phyloP scores from a whole-genome alignment of 345 rosid species.

The Melaleuca quinquenervia region DNA sequence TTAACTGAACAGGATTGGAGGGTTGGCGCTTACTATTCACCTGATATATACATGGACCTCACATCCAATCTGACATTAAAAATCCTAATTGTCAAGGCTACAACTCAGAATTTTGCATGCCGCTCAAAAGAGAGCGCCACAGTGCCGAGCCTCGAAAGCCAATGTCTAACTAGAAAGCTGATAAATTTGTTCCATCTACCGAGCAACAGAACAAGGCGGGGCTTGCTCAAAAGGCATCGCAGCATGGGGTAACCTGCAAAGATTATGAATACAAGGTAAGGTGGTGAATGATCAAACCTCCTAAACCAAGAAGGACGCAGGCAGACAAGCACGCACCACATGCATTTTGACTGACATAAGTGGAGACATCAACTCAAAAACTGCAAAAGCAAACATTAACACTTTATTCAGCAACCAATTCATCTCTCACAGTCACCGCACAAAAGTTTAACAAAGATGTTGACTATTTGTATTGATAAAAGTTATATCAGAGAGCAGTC shows the following conservation, averaged over 20 bases:
- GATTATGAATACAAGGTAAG: neutral
- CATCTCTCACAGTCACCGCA: neutral
- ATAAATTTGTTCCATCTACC: neutral
- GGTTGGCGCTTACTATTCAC: neutral
- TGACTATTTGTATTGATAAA: neutral
- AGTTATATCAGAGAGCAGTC: neutral
- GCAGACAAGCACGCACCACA: neutral
- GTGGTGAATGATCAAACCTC: neutral
- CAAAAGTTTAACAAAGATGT: neutral
- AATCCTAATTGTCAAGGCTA: neutral
- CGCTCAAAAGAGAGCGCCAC: neutral
- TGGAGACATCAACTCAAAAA: neutral
- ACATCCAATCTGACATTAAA: neutral
- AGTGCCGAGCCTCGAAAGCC: neutral
- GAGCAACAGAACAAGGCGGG: neutral
- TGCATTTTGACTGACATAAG: neutral
- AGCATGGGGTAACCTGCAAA: neutral
- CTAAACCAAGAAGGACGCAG: neutral
- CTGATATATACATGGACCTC: neutral
- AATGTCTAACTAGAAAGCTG: neutral
- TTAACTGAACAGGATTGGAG: neutral
- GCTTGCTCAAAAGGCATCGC: neutral
- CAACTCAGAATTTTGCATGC: neutral
- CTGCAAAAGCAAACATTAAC: neutral
- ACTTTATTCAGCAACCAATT: neutral